A percentile compares a stretch with the other conserved stretches of the same genome.
phyloP scores from a whole-genome alignment of 768 basidiomycete species.

The Cantharellus anzutake region DNA sequence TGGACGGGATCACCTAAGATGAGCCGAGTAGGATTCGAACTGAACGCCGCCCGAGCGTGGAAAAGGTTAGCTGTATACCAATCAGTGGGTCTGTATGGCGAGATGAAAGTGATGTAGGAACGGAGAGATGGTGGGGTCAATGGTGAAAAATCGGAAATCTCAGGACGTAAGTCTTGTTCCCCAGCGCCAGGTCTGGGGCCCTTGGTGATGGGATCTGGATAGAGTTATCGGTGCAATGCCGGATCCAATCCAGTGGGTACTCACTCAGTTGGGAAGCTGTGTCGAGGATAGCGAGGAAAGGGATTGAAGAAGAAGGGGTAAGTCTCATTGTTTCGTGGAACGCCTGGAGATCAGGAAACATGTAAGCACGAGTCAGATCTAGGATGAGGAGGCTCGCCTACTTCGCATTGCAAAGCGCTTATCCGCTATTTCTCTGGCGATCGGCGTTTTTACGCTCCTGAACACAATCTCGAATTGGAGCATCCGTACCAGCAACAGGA shows the following conservation, averaged over 20 bases:
- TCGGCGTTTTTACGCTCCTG: conserved; percentile 5
- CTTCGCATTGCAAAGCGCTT: neutral
- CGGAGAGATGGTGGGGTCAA: conserved; percentile 3
- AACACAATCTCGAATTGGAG: conserved; percentile 5
- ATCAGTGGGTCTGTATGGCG: conserved; percentile 3
- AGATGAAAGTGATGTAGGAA: neutral
- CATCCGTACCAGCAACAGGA: conserved; percentile 5
- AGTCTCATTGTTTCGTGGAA: neutral
- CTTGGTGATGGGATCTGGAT: neutral
- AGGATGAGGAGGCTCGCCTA: neutral
- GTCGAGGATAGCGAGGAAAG: neutral
- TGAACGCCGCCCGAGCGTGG: neutral
- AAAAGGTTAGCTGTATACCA: conserved; percentile 1
- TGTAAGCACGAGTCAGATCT: neutral
- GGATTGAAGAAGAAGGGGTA: conserved; percentile 1
- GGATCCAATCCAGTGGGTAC: too few species aligned
- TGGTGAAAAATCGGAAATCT: neutral
- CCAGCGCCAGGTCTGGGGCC: neutral
- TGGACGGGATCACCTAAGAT: conserved; percentile 1
- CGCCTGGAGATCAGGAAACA: conserved; percentile 1
- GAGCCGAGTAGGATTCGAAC: neutral
- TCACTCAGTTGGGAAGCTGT: neutral
- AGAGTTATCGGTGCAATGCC: neutral
- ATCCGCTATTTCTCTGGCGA: neutral
- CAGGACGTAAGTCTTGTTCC: neutral